Conservation (phyloP, 1,139 yeast genomes). For the Williopsis jadinii region DNA sequence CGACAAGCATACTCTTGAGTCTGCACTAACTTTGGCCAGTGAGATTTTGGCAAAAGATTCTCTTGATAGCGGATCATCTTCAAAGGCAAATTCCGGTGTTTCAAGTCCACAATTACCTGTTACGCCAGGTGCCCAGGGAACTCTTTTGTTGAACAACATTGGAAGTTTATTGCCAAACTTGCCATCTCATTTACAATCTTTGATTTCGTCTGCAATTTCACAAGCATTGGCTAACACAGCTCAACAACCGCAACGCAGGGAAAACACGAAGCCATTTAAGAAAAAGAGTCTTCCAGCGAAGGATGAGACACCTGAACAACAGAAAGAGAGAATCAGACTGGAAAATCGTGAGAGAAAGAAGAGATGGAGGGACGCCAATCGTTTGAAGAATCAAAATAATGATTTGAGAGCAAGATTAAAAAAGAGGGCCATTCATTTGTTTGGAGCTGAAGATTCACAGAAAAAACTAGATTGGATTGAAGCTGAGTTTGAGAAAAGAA, state of each 20-base stretch:
- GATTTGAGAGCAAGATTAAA: slow-evolving; percentile 75
- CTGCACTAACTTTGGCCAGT: slow-evolving; percentile 5
- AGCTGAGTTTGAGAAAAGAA: slow-evolving; percentile 60
- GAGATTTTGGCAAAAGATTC: slow-evolving; percentile 6
- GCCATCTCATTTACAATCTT: slow-evolving; percentile 22
- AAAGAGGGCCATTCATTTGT: slow-evolving; percentile 61
- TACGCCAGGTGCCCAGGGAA: slow-evolving; percentile 15
- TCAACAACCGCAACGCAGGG: slow-evolving; percentile 2
- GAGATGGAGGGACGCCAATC: slow-evolving; percentile 83
- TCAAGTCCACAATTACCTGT: slow-evolving; percentile 20
- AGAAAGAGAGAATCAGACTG: slow-evolving; percentile 52
- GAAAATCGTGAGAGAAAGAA: slow-evolving; percentile 85
- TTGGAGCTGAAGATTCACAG: slow-evolving; percentile 53
- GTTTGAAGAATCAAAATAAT: slow-evolving; percentile 77
- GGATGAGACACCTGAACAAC: slow-evolving; percentile 26
- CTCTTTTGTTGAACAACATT: slow-evolving; percentile 16
- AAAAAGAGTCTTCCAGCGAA: slow-evolving; percentile 6
- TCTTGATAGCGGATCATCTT: slow-evolving; percentile 21
- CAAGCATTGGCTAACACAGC: slow-evolving; percentile 15
- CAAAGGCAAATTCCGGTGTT: slow-evolving; percentile 16
- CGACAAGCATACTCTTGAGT: slow-evolving; percentile 2
- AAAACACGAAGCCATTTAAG: slow-evolving; percentile 3
- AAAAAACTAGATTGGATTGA: slow-evolving; percentile 71
- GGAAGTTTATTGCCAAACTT: slow-evolving; percentile 20
- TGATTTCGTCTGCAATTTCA: slow-evolving; percentile 26